Percentiles rank a stretch among this genome's conserved stretches.
Conservation (phyloP, 2,329 filamentous ascomycete genomes). For the Alternaria gaisen region DNA sequence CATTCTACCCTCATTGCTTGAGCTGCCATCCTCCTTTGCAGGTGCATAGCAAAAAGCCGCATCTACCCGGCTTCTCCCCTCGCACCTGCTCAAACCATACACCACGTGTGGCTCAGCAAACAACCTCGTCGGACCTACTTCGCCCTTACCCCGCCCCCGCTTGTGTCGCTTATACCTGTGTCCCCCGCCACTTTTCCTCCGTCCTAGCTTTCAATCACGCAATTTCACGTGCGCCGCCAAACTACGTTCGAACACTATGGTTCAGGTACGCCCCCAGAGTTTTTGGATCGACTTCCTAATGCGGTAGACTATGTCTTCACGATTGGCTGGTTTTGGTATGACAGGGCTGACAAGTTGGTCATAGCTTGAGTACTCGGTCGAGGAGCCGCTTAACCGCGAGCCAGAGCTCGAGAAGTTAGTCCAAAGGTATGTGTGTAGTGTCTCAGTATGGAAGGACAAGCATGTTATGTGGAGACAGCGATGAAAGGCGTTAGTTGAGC, state of each 20-base stretch:
- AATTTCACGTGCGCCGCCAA: slow-evolving; percentile 33
- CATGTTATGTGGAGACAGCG: neutral
- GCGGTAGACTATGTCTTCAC: slow-evolving; percentile 26
- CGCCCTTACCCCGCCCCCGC: slow-evolving; percentile 17
- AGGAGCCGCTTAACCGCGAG: slow-evolving; percentile 60
- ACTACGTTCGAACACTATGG: slow-evolving; percentile 34
- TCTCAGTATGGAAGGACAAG: too few relatives aligned
- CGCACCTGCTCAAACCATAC: neutral
- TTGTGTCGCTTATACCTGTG: slow-evolving; percentile 24
- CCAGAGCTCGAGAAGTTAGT: slow-evolving; percentile 56
- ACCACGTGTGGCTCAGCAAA: neutral
- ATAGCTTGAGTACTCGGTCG: slow-evolving; percentile 53
- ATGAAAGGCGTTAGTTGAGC: neutral
- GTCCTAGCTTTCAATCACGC: slow-evolving; percentile 38
- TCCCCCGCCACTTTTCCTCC: slow-evolving; percentile 16
- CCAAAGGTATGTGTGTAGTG: slow-evolving; percentile 47
- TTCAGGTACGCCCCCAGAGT: slow-evolving; percentile 34
- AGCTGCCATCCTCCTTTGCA: neutral
- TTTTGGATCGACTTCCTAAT: slow-evolving; percentile 24
- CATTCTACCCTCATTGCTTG: neutral
- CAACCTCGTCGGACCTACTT: slow-evolving; percentile 2
- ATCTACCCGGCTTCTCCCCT: neutral
- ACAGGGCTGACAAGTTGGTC: slow-evolving; percentile 28
- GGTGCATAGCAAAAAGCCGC: slow-evolving; percentile 3
- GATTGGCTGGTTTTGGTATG: neutral